Evolutionary conservation across 352 stramenopile species (phyloP), one percentile per base, ranked within the genome.

Genomic region (Pythium vanterpoolii): DNA sequence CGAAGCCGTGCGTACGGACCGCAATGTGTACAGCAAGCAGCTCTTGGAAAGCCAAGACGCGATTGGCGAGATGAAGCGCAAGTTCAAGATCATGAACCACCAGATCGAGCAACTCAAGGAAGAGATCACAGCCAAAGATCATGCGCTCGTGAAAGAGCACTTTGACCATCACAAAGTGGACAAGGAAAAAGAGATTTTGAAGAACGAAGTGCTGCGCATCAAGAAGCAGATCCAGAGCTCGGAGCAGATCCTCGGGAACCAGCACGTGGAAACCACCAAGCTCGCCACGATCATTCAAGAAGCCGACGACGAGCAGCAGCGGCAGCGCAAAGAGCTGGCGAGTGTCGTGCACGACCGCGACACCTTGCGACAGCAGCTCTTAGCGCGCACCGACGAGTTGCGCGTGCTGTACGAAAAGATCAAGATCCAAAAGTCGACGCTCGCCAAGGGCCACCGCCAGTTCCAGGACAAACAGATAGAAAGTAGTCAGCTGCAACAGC

Each of bases 41-140:
- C 78, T 99, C 28, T 95, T 98, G 48, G 95, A 98, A 66, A 87
- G 85, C 21, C 92, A 98, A 62, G 93, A 98, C 68, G 95, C 98
- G 68, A 98, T 99, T 42, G 83, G 83, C 8, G 89, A 98, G 66
- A 96, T 99, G 83, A 98, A 98, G 66, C 84, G 93, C 67, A 98
- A 98, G 68, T 97, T 98, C 73, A 98, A 98, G 71, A 98, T 98
- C 71, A 90, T 98, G 67, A 97, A 86, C 45, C 90, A 98, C 72
- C 89, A 98, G 61, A 93, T 99, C 50, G 92, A 98, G 71, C 93
- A 98, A 68, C 83, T 98, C 30, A 98, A 98, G 72, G 95, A 98
- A 60, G 95, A 98, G 59, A 97, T 98, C 65, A 96, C 89, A n/a
- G 74, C 71, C 13, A 97, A 96, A 59, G 90, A 97, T 64, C 88